phyloP scores from a whole-genome alignment of 1,139 yeast genomes.

The Magnusiomyces clavatus region DNA sequence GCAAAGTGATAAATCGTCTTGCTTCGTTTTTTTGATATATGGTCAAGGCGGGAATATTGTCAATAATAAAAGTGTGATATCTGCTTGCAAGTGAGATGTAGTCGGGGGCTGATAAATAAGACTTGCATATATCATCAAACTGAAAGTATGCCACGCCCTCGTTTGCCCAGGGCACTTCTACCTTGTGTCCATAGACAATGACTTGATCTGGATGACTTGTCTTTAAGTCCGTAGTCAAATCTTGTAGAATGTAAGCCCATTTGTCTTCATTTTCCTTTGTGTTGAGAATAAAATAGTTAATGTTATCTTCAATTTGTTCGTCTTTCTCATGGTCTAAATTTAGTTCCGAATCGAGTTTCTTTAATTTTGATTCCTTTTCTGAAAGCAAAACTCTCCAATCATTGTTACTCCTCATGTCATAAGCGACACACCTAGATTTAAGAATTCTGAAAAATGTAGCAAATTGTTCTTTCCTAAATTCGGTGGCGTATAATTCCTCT shows the following conservation, averaged over 20 bases:
- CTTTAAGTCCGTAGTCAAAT: conserved; percentile 20
- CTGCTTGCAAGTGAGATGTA: conserved; percentile 59
- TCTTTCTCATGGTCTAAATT: background rate
- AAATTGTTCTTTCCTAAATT: conserved; percentile 53
- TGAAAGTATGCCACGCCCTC: conserved; percentile 43
- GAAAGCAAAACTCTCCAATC: conserved; percentile 47
- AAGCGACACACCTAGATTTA: conserved; percentile 52
- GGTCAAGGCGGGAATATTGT: conserved; percentile 54
- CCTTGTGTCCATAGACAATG: conserved; percentile 48
- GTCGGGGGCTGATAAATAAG: conserved; percentile 57
- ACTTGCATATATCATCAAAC: conserved; percentile 50
- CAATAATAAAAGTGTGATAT: conserved; percentile 49
- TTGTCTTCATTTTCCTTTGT: conserved; percentile 24
- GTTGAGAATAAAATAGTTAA: too few relatives aligned
- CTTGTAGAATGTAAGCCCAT: conserved; percentile 35
- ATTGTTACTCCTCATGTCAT: conserved; percentile 51
- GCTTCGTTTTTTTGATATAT: conserved; percentile 60
- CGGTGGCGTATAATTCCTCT: conserved; percentile 56
- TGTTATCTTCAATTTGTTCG: conserved; percentile 3
- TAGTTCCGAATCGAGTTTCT: conserved; percentile 2
- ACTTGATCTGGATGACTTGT: conserved; percentile 31
- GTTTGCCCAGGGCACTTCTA: conserved; percentile 41
- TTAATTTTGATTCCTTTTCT: conserved; percentile 19
- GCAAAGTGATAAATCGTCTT: conserved; percentile 52
- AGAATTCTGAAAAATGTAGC: conserved; percentile 49